Conservation (phyloP, 768 basidiomycete genomes). For the Leccinum variicolor region DNA sequence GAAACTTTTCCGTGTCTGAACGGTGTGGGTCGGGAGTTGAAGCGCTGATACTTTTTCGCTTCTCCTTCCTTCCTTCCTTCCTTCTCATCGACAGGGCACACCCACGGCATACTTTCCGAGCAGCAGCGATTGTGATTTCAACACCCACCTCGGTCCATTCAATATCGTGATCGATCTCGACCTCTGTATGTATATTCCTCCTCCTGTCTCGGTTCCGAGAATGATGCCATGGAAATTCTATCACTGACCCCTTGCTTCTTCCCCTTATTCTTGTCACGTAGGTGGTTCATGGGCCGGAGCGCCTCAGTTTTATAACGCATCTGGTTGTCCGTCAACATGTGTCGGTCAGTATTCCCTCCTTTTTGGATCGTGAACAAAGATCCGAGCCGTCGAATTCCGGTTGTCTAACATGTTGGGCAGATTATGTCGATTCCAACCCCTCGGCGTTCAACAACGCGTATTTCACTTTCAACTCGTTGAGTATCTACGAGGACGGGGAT, state of each 20-base stretch:
- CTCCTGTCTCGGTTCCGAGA: not conserved
- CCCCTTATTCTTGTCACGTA: not conserved
- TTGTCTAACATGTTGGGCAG: slow-evolving; percentile 3
- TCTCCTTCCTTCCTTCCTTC: not conserved
- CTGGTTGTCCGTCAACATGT: slow-evolving; percentile 30
- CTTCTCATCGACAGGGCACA: slow-evolving; percentile 39
- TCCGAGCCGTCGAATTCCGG: not conserved
- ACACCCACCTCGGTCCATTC: slow-evolving; percentile 49
- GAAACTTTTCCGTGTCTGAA: not conserved
- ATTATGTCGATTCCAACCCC: slow-evolving; percentile 36
- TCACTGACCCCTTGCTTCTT: not conserved
- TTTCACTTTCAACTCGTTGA: slow-evolving; percentile 37
- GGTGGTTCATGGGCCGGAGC: slow-evolving; percentile 30
- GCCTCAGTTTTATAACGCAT: slow-evolving; percentile 9
- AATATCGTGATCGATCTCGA: slow-evolving; percentile 61
- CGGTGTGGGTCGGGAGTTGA: too few relatives aligned
- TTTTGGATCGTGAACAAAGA: not conserved
- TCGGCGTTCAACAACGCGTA: slow-evolving; percentile 38
- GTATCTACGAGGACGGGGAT: slow-evolving; percentile 27
- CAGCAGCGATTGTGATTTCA: slow-evolving; percentile 53
- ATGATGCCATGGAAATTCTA: not conserved
- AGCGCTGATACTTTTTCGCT: not conserved
- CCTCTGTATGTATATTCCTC: slow-evolving; percentile 19
- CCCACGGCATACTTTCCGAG: slow-evolving; percentile 60
- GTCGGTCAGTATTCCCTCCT: slow-evolving; percentile 14